Conservation (phyloP, 2,329 filamentous ascomycete species). For the Apiospora arundinis region DNA sequence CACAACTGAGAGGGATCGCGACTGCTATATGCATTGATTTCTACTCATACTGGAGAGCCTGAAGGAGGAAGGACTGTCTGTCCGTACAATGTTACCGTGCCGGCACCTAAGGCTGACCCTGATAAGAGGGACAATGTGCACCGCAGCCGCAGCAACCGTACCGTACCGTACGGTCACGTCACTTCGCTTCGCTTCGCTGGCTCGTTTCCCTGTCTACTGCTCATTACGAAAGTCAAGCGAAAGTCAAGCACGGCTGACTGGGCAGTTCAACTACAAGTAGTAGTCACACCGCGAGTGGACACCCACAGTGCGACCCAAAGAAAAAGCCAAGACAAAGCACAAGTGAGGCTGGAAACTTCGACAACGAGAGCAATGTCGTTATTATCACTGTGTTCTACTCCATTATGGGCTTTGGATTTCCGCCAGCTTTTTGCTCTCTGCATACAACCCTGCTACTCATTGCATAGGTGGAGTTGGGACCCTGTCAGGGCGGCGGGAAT, state of each 20-base stretch:
- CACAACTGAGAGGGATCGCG: not conserved
- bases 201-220: not conserved
- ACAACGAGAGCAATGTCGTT: not conserved
- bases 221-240: not conserved
- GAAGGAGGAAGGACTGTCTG: not conserved
- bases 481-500: constrained; percentile 8
- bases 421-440: not conserved
- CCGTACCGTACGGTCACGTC: not conserved
- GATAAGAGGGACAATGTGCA: not conserved
- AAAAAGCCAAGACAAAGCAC: not conserved
- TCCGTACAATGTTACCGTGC: not conserved
- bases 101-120: not conserved
- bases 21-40: not conserved
- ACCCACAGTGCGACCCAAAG: constrained; percentile 12
- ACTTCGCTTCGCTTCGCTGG: not conserved
- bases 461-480: constrained; percentile 7
- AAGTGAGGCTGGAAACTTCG: not conserved
- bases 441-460: constrained; percentile 7
- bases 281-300: constrained; percentile 7
- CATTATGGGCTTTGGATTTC: not conserved
- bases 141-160: not conserved
- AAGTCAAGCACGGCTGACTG: not conserved
- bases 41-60: not conserved
- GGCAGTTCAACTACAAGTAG: not conserved
- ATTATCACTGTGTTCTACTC: not conserved